Evolutionary conservation across 306 rosid species (phyloP), one percentile per base, ranked within the genome.

Genomic region (Vigna angularis): DNA sequence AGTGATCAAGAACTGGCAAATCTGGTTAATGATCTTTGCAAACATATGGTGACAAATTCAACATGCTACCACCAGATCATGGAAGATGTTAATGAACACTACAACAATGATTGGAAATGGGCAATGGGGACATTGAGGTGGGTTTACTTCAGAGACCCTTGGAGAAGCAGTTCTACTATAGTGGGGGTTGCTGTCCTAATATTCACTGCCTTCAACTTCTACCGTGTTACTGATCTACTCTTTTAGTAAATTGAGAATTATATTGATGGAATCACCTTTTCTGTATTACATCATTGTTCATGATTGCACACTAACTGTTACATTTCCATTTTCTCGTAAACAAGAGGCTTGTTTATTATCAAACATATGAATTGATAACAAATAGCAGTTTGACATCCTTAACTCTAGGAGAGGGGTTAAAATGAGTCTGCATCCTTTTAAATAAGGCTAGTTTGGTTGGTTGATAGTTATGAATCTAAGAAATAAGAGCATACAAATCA

Each of bases 111-210:
- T 0, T 85, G 89, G 91, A 90, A 88, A 13, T 69, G 79, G 30
- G 42, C 79, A 0, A 78, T 82, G 83, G 91, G 87, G 0, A 76
- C 85, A 1, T 44, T 86, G 13, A 87, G 67, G 45, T 83, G 73
- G 62, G 75, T 87, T 34, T 90, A 90, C 53, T 87, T 90, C 82
- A 79, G 79, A 1, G 91, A 90, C 69, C 85, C 85, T 14, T 87
- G 91, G 89, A 90, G 90, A 18, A 79, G 81, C 32, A 87, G 88
- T 72, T 79, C 88, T 16, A 90, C 91, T 8, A 1, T 88, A 7
- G 73, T 90, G 3, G 94, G 90, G 34, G 3, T 86, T 42, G 14
- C 79, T 36, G 70, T 87, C 6, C 64, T 83, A 3, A 20, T 74
- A 16, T 82, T 83, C 63, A 78, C 79, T 38, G 0, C 82, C 66